Conservation (phyloP, 83 land plant species). For the Picea mariana region DNA sequence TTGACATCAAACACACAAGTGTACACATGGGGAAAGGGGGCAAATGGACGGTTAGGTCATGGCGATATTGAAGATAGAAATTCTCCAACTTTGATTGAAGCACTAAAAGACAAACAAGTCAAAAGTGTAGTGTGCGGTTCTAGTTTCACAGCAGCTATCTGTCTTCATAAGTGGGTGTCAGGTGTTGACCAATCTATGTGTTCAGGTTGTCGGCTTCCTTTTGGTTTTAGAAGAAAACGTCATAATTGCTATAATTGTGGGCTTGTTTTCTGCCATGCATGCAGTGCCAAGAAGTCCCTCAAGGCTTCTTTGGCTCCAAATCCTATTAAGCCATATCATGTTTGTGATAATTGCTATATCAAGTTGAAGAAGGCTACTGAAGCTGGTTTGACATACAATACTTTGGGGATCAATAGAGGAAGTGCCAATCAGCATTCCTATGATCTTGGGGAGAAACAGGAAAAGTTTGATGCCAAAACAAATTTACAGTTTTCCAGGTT, state of each 20-base stretch:
- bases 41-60: constrained; percentile 86
- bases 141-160: constrained; percentile 82
- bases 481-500: constrained; percentile 35
- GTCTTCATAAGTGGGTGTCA: constrained; percentile 74
- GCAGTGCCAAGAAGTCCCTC: constrained; percentile 69
- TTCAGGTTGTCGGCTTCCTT: constrained; percentile 74
- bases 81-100: constrained; percentile 69
- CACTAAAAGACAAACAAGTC: constrained; percentile 80
- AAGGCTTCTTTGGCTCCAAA: constrained; percentile 81
- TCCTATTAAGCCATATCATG: constrained; percentile 74
- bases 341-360: constrained; percentile 77
- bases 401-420: too few relatives aligned
- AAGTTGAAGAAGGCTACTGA: constrained; percentile 61
- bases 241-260: constrained; percentile 97
- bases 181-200: constrained; percentile 73
- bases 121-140: constrained; percentile 83
- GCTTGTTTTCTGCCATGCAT: constrained; percentile 78
- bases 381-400: too few relatives aligned
- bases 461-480: constrained; percentile 16
- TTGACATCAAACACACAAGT: constrained; percentile 77
- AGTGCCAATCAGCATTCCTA: constrained; percentile 21
- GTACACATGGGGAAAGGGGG: constrained; percentile 92
- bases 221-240: constrained; percentile 83
- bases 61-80: constrained; percentile 61
- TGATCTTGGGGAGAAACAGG: constrained; percentile 36